A percentile compares a stretch with the other conserved stretches of the same genome.
Conservation (phyloP, 495 filamentous ascomycete species). For the Bathelium albidoporum region DNA sequence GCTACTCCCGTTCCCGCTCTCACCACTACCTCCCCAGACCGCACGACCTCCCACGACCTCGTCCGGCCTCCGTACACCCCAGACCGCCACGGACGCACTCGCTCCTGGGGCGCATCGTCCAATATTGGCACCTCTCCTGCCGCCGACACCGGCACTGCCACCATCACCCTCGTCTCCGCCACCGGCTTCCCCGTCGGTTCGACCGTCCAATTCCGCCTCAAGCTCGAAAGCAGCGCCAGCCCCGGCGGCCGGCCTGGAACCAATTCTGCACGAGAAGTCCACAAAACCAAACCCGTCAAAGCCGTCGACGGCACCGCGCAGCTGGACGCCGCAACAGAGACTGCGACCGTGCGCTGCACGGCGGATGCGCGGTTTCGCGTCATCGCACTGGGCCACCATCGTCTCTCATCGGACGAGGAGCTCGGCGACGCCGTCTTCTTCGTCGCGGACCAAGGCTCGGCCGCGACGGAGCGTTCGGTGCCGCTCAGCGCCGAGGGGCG, state of each 20-base stretch:
- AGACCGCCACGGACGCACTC: conserved; percentile 51
- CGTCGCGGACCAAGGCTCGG: conserved; percentile 67
- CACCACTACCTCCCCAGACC: background rate
- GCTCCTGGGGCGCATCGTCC: conserved; percentile 57
- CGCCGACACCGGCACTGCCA: conserved; percentile 62
- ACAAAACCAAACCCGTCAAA: conserved; percentile 78
- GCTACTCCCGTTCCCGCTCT: background rate
- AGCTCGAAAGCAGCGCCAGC: conserved; percentile 46
- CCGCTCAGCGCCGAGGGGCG: conserved; percentile 49
- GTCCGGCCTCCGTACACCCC: conserved; percentile 9
- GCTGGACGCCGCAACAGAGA: conserved; percentile 55
- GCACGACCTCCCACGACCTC: background rate
- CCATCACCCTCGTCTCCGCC: conserved; percentile 70
- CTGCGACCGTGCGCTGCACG: conserved; percentile 63
- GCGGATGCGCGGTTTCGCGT: conserved; percentile 82
- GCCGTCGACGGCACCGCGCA: conserved; percentile 44
- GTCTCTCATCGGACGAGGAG: conserved; percentile 67
- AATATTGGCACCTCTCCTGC: conserved; percentile 39
- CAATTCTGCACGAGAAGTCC: conserved; percentile 51
- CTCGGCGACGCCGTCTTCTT: conserved; percentile 83
- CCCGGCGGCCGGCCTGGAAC: conserved; percentile 37
- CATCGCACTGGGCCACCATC: conserved; percentile 70
- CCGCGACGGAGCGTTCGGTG: conserved; percentile 59
- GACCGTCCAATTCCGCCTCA: conserved; percentile 73
- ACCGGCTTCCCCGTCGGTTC: conserved; percentile 63